Percentiles rank a stretch among this genome's conserved stretches.
Evolutionary conservation across 2,329 filamentous ascomycete genomes (phyloP).

Genomic region (Aspergillus uvarum): DNA sequence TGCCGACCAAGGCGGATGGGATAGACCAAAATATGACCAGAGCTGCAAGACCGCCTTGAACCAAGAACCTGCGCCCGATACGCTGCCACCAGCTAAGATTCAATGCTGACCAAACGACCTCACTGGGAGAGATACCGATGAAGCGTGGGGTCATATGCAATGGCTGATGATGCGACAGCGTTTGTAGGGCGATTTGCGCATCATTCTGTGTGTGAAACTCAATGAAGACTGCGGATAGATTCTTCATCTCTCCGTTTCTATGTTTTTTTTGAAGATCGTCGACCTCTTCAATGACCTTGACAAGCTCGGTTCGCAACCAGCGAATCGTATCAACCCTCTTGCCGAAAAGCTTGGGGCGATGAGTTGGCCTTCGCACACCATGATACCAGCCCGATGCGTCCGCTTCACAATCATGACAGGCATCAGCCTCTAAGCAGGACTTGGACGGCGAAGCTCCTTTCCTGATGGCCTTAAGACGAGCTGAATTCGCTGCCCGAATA

Average conservation of each 20-base stretch:
- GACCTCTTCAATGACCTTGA: constrained; percentile 69
- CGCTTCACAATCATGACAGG: constrained; percentile 31
- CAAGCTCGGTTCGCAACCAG: constrained; percentile 74
- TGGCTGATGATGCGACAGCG: constrained; percentile 78
- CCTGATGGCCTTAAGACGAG: constrained; percentile 61
- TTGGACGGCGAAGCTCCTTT: constrained; percentile 18
- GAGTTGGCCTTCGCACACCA: constrained; percentile 65
- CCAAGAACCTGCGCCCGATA: constrained; percentile 67
- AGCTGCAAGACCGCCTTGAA: constrained; percentile 68
- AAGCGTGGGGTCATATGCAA: constrained; percentile 86
- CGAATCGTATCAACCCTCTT: constrained; percentile 88
- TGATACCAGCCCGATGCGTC: constrained; percentile 27
- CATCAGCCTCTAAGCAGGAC: constrained; percentile 15
- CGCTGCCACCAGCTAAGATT: constrained; percentile 81
- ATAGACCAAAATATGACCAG: constrained; percentile 85
- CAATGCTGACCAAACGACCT: constrained; percentile 87
- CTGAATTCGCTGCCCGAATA: constrained; percentile 73
- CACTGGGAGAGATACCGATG: constrained; percentile 75
- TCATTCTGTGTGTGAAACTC: constrained; percentile 80
- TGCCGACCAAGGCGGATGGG: constrained; percentile 74
- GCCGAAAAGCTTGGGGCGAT: constrained; percentile 69
- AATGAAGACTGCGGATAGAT: constrained; percentile 78
- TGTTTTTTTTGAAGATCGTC: constrained; percentile 65
- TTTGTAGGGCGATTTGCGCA: constrained; percentile 83
- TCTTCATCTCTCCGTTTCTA: constrained; percentile 61